Evolutionary conservation across 306 rosid species (phyloP).

Genomic region (Myrica gale): DNA sequence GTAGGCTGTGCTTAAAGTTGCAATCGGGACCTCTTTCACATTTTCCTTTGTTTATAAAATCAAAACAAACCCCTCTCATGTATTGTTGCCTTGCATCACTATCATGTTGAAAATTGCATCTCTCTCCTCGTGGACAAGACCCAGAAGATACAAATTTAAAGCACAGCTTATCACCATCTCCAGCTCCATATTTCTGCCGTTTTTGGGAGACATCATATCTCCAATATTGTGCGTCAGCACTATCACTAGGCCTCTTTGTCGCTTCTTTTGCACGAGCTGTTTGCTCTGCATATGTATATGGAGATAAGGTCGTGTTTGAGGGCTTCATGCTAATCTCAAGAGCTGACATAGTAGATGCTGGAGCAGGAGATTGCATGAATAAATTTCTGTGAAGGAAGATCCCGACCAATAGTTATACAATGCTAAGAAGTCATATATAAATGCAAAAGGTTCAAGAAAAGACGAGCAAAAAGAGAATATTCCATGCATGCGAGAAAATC

Average conservation of each 20-base stretch:
- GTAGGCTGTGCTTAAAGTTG: slow-evolving; percentile 75
- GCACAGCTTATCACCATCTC: slow-evolving; percentile 64
- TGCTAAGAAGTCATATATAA: slow-evolving; percentile 26
- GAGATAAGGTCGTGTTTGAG: slow-evolving; percentile 67
- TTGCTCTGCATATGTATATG: slow-evolving; percentile 50
- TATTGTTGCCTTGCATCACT: slow-evolving; percentile 69
- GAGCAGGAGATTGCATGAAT: slow-evolving; percentile 95
- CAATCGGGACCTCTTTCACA: slow-evolving; percentile 92
- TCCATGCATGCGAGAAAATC: not conserved
- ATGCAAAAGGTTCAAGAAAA: not conserved
- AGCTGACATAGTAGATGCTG: slow-evolving; percentile 83
- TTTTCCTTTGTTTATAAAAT: slow-evolving; percentile 82
- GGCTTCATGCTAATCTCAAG: slow-evolving; percentile 68
- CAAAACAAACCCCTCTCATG: slow-evolving; percentile 89
- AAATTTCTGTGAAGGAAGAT: slow-evolving; percentile 71
- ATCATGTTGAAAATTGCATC: slow-evolving; percentile 80
- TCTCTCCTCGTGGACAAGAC: slow-evolving; percentile 83
- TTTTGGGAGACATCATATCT: slow-evolving; percentile 88
- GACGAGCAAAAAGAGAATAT: not conserved
- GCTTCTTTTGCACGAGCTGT: slow-evolving; percentile 41
- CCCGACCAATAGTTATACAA: slow-evolving; percentile 24
- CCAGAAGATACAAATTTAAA: slow-evolving; percentile 85
- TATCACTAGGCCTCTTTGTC: slow-evolving; percentile 58
- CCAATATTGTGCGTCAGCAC: slow-evolving; percentile 81
- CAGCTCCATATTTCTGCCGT: slow-evolving; percentile 68